Conservation (phyloP, 73 alveolate species). For the Diophrys sp. region DNA sequence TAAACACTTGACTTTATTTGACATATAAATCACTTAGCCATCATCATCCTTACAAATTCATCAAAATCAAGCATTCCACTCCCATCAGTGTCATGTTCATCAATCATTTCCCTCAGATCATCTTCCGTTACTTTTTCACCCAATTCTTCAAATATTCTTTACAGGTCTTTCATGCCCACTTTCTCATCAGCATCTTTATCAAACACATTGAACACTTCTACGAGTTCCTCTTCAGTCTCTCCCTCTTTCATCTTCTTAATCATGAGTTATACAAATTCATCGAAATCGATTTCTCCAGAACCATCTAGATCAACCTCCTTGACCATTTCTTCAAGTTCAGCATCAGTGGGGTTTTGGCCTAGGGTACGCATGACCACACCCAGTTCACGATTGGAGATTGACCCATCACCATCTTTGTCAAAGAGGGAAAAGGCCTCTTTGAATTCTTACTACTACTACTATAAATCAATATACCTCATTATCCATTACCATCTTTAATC, state of each 20-base stretch:
- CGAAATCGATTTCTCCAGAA: conserved; percentile 73
- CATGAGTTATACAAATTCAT: conserved; percentile 68
- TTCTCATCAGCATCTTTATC: conserved; percentile 77
- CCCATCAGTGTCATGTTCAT: conserved; percentile 94
- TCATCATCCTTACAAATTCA: conserved; percentile 44
- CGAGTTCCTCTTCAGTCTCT: conserved; percentile 86
- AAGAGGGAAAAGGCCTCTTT: conserved; percentile 83
- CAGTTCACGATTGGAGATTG: conserved; percentile 71
- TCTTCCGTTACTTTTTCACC: conserved; percentile 70
- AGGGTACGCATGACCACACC: conserved; percentile 81
- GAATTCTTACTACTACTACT: too few species aligned
- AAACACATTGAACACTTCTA: conserved; percentile 87
- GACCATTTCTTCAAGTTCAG: conserved; percentile 74
- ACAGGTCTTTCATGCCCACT: conserved; percentile 69
- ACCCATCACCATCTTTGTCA: conserved; percentile 90
- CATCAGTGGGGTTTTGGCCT: conserved; percentile 82
- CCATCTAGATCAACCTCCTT: conserved; percentile 77
- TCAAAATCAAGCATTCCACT: conserved; percentile 88
- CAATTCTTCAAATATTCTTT: conserved; percentile 46
- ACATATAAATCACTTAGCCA: too few species aligned
- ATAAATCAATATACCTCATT: too few species aligned
- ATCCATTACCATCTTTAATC: too few species aligned
- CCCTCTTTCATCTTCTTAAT: conserved; percentile 86
- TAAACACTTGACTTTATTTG: too few species aligned
- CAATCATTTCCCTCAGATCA: conserved; percentile 73